Evolutionary conservation across 1,139 yeast species (phyloP).

Genomic region (Ogataea hybrid): DNA sequence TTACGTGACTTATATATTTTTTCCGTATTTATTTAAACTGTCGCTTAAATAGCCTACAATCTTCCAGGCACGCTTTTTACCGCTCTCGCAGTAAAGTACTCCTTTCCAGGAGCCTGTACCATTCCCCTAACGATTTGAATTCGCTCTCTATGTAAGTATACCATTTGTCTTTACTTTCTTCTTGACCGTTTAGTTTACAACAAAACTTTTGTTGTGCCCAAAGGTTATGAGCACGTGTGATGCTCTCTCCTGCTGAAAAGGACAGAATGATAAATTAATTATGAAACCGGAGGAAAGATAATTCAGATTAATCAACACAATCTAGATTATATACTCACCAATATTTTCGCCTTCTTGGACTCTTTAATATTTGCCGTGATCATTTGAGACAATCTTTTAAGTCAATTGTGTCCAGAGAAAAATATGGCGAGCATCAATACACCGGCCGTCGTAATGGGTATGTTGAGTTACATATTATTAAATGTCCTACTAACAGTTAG

Average conservation of each 20-base stretch:
- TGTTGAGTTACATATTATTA: neutral
- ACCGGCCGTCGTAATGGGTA: slow-evolving; percentile 96
- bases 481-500: slow-evolving; percentile 14
- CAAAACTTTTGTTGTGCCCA: neutral
- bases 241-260: neutral
- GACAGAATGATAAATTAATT: slow-evolving; percentile 6
- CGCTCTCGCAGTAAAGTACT: too few species aligned
- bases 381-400: too few species aligned
- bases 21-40: too few species aligned
- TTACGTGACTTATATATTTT: too few species aligned
- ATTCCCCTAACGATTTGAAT: too few species aligned
- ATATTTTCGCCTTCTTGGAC: too few species aligned
- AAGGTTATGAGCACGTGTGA: slow-evolving; percentile 4
- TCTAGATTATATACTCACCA: neutral
- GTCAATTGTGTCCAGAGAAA: slow-evolving; percentile 1
- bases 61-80: too few species aligned
- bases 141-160: too few species aligned
- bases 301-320: neutral
- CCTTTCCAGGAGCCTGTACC: too few species aligned
- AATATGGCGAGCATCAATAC: slow-evolving; percentile 62
- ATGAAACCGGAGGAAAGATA: slow-evolving; percentile 1
- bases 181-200: neutral
- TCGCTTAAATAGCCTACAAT: too few species aligned
- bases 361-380: too few species aligned
- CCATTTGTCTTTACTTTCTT: too few species aligned